phyloP scores from a whole-genome alignment of 2,329 filamentous ascomycete genomes.

The Incumbomyces delicatus region DNA sequence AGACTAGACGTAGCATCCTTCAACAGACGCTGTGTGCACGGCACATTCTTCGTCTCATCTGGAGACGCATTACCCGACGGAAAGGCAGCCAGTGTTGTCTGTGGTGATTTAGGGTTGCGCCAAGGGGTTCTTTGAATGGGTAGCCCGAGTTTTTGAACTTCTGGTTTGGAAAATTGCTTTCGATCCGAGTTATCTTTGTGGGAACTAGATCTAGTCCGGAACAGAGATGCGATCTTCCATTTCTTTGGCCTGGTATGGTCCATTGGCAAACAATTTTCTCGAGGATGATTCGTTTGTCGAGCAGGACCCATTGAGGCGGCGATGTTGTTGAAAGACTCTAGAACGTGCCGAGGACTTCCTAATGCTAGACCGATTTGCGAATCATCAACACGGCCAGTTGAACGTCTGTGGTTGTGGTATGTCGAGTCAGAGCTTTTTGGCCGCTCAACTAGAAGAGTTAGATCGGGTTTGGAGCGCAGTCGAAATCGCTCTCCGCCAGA shows the following conservation, averaged over 20 bases:
- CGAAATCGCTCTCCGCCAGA: neutral
- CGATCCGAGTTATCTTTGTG: neutral
- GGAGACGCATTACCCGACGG: too few relatives aligned
- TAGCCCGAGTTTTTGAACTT: neutral
- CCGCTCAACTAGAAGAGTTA: neutral
- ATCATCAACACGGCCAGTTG: conserved; percentile 23
- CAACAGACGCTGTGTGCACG: too few relatives aligned
- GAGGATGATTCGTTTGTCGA: neutral
- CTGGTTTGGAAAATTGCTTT: neutral
- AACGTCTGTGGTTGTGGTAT: neutral
- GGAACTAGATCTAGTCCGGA: conserved; percentile 27
- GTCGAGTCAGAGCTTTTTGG: conserved; percentile 2
- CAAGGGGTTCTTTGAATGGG: neutral
- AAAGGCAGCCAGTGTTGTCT: neutral
- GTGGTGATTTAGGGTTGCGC: conserved; percentile 3
- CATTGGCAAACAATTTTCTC: too few relatives aligned
- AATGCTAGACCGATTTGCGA: conserved; percentile 62
- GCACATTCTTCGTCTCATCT: too few relatives aligned
- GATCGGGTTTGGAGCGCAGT: neutral
- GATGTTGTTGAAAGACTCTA: conserved; percentile 7
- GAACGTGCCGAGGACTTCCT: conserved; percentile 50
- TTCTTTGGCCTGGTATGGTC: conserved; percentile 25
- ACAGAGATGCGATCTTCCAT: conserved; percentile 38
- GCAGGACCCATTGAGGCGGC: neutral
- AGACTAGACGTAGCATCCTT: too few relatives aligned